Evolutionary conservation across 805 yeast genomes (phyloP).

Genomic region (Candida odintsovae): DNA sequence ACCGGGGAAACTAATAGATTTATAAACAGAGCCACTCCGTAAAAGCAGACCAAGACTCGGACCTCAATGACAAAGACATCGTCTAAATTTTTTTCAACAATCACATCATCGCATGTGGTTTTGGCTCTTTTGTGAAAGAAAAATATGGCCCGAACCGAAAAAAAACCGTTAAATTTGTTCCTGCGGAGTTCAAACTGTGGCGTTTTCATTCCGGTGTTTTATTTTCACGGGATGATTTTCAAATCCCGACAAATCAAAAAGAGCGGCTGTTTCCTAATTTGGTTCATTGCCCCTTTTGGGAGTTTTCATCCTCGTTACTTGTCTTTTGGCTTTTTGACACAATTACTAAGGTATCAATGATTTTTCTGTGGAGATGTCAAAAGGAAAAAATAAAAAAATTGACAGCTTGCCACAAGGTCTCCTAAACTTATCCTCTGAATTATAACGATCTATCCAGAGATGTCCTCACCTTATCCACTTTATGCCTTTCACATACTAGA

Average conservation of each 20-base stretch:
- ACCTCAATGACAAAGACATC: not conserved
- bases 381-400: too few species aligned
- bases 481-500: conserved; percentile 28
- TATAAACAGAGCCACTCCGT: not conserved
- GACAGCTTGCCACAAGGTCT: too few species aligned
- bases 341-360: not conserved
- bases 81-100: not conserved
- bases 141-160: not conserved
- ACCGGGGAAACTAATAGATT: too few species aligned
- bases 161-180: too few species aligned
- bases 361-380: not conserved
- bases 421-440: not conserved
- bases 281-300: not conserved
- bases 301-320: too few species aligned
- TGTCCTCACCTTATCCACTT: conserved; percentile 17
- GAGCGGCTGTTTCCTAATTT: not conserved
- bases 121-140: too few species aligned
- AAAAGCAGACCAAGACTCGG: not conserved
- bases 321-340: not conserved
- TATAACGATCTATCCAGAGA: not conserved
- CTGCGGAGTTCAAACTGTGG: not conserved
- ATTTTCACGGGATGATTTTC: too few species aligned
- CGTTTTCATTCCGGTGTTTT: not conserved
- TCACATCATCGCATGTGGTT: not conserved
- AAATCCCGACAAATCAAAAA: too few species aligned